phyloP scores from a whole-genome alignment of 192 early-diverging fungal species.

The Linnemannia zychae region DNA sequence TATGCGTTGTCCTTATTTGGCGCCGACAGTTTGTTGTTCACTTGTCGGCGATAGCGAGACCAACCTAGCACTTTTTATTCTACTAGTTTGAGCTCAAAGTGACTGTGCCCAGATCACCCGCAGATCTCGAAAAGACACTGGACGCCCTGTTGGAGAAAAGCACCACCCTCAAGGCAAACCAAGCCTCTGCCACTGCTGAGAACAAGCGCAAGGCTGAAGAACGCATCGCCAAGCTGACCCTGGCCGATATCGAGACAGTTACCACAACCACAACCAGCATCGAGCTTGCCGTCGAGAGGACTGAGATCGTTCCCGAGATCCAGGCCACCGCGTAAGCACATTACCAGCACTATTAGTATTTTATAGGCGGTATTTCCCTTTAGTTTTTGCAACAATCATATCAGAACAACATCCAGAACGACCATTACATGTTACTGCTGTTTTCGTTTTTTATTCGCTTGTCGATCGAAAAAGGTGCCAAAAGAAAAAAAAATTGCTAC shows the following conservation, averaged over 20 bases:
- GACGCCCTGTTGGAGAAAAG: constrained; percentile 75
- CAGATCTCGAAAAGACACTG: constrained; percentile 77
- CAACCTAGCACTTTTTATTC: background rate
- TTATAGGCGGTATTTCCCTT: no score
- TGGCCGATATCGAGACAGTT: constrained; percentile 43
- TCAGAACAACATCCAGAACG: no score
- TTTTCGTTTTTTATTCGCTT: background rate
- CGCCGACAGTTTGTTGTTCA: background rate
- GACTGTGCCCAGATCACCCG: constrained; percentile 74
- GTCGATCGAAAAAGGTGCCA: background rate
- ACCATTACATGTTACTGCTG: no score
- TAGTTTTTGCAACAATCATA: no score
- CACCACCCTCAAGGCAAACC: constrained; percentile 75
- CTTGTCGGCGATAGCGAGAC: no score
- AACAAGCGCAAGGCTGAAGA: constrained; percentile 89
- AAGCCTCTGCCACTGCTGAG: constrained; percentile 77
- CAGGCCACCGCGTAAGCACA: background rate
- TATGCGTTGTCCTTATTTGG: background rate
- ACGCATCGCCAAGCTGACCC: constrained; percentile 70
- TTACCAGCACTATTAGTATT: no score
- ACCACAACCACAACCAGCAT: background rate
- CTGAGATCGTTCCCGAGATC: constrained; percentile 7
- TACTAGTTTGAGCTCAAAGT: constrained; percentile 64
- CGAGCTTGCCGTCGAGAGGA: constrained; percentile 7
- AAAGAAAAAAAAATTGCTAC: background rate